Percentiles rank a stretch among this genome's conserved stretches.
phyloP scores from a whole-genome alignment of 495 filamentous ascomycete species.

The Aspergillus nanangensis region DNA sequence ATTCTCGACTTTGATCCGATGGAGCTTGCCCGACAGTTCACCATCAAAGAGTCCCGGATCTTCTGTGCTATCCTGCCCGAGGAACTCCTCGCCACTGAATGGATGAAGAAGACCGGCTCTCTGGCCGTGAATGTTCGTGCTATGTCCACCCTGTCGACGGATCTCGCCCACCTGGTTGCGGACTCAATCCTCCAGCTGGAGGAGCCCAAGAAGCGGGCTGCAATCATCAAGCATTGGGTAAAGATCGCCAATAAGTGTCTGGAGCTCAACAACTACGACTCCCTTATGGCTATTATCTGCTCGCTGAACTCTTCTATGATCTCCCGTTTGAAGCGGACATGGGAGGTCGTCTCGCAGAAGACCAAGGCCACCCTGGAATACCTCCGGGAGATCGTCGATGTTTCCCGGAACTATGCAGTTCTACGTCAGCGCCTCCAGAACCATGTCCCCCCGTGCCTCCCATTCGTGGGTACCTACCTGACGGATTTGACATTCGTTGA shows the following conservation, averaged over 20 bases:
- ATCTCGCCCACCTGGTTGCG: constrained; percentile 89
- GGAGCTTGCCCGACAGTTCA: constrained; percentile 89
- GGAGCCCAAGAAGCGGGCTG: constrained; percentile 86
- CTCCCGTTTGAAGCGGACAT: constrained; percentile 83
- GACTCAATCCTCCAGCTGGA: constrained; percentile 85
- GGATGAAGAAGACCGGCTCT: constrained; percentile 78
- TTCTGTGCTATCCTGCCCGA: constrained; percentile 92
- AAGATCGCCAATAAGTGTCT: constrained; percentile 88
- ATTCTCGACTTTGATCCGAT: constrained; percentile 92
- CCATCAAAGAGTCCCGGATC: constrained; percentile 86
- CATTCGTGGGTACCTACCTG: constrained; percentile 94
- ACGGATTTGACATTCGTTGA: constrained; percentile 80
- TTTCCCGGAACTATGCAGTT: constrained; percentile 86
- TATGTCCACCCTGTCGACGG: constrained; percentile 89
- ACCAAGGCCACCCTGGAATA: constrained; percentile 74
- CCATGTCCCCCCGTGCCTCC: constrained; percentile 87
- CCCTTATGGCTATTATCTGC: constrained; percentile 94
- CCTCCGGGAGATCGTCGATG: constrained; percentile 77
- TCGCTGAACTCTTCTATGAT: constrained; percentile 89
- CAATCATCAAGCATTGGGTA: constrained; percentile 96
- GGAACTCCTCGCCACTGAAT: constrained; percentile 89
- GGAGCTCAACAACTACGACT: constrained; percentile 92
- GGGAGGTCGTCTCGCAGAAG: constrained; percentile 85
- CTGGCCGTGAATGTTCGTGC: constrained; percentile 88
- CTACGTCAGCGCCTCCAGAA: constrained; percentile 83